Conservation (phyloP, 1,139 yeast species). For the Debaryomycetaceae sp. region DNA sequence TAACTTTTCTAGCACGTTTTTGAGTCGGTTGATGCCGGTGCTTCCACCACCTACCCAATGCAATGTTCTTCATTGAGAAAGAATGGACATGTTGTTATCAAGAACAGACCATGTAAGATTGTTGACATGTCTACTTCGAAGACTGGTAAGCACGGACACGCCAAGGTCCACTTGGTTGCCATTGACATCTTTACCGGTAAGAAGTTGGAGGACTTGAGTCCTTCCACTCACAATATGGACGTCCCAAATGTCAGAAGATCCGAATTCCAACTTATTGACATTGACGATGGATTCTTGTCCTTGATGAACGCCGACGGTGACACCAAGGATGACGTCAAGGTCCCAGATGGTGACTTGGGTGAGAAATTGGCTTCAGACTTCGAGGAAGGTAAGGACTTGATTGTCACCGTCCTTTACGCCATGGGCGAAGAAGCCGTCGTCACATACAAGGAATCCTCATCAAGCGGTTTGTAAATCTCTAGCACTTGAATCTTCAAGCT, state of each 20-base stretch:
- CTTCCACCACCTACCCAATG: constrained; percentile 97
- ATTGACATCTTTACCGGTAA: constrained; percentile 98
- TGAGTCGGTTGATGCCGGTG: constrained; percentile 99
- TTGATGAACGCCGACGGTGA: constrained; percentile 97
- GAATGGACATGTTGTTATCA: constrained; percentile 98
- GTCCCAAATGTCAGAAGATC: constrained; percentile 96
- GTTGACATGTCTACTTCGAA: constrained; percentile 99
- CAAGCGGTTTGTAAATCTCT: not conserved
- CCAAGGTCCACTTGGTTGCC: constrained; percentile 99
- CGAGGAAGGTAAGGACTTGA: constrained; percentile 96
- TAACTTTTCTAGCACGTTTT: constrained; percentile 70
- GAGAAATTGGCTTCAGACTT: constrained; percentile 85
- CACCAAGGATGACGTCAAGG: constrained; percentile 98
- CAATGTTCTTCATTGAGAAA: constrained; percentile 99
- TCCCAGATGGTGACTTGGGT: constrained; percentile 98
- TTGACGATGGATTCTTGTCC: constrained; percentile 96
- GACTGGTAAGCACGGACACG: constrained; percentile 99
- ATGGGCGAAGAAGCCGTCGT: constrained; percentile 99
- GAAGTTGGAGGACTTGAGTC: constrained; percentile 99
- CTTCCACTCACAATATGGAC: constrained; percentile 99
- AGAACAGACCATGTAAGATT: constrained; percentile 99
- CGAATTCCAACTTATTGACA: constrained; percentile 95
- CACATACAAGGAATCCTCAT: constrained; percentile 96
- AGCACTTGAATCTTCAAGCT: no score
- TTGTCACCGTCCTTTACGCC: constrained; percentile 93